These are phyloP conservation scores for Lactarius vividus DNA, from an alignment of 768 basidiomycete species.

Conservation along the genomic window DNA sequence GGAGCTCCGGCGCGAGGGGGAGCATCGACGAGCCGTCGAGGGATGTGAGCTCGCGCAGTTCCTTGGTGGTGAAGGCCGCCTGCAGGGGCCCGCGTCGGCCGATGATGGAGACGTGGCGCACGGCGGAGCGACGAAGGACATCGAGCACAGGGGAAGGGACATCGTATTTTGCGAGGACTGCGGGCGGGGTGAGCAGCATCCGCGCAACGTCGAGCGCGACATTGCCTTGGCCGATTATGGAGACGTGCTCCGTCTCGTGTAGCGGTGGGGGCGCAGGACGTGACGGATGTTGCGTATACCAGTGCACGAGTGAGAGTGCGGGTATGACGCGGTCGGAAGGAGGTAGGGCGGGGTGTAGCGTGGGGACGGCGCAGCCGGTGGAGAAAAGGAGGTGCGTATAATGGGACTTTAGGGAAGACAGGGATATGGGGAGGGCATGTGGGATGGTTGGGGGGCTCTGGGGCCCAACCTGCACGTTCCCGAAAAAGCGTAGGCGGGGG, in stretches of 20 bases:
- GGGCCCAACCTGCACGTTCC: conserved; percentile 69
- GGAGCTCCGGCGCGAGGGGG: conserved; percentile 51
- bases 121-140: conserved; percentile 55
- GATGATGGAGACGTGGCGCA: conserved; percentile 79
- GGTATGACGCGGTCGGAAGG: conserved; percentile 53
- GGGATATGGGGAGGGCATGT: conserved; percentile 54
- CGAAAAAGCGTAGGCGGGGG: conserved; percentile 83
- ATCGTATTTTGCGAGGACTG: conserved; percentile 66
- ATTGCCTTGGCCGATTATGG: conserved; percentile 87
- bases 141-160: conserved; percentile 73
- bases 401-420: conserved; percentile 59
- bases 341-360: conserved; percentile 62
- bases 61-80: conserved; percentile 92
- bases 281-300: conserved; percentile 94
- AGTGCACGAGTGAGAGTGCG: conserved; percentile 84
- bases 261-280: conserved; percentile 58
- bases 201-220: conserved; percentile 93
- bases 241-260: conserved; percentile 64
- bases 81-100: conserved; percentile 86
- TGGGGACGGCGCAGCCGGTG: conserved; percentile 74
- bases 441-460: conserved; percentile 42
- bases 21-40: conserved; percentile 64
- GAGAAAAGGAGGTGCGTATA: conserved; percentile 89
- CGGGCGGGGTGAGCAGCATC: conserved; percentile 74
- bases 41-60: conserved; percentile 77